Base-by-base conservation (phyloP, 2,329 filamentous ascomycete genomes). In the Diaporthe sp. region DNA sequence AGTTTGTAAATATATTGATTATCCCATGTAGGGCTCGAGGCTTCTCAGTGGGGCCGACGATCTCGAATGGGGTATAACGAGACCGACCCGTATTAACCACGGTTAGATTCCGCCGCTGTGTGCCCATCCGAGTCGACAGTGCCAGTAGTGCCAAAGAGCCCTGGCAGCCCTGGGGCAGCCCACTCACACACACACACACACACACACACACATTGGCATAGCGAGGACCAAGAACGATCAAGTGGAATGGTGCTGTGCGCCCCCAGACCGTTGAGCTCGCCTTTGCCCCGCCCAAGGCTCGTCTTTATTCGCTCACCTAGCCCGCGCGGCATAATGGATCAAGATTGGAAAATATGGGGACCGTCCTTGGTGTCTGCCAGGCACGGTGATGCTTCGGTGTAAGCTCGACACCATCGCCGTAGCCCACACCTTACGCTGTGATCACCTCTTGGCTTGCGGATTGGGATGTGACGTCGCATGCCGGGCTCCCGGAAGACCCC, bases 21-120 rank as follows among this genome's bases (percentile, higher is more conserved):
- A 25, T 54, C 50, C 50, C 25, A 54, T 54, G 57, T 9, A 60
- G 22, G 19, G 55, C 55, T 38, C 57, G n/a, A 40, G 30, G 35
- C 13, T 25, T 40, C 57, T 28, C 5, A 38, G 64, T 52, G 64
- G 64, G 42, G 38, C 33, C 64, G 45, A 28, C 33, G 64, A 40
- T 67, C 45, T 67, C n/a, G 28, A 38, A 67, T 38, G 45, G 64
- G 45, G 64, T 17, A 67, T 28, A 25, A 38, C 7, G 19, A 7
- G 38, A 25, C 33, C n/a, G n/a, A n/a, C 64, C 64, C 25, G 13
- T 52, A 38, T 67, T 7, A 22, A 22, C 33, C 10, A 52, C 45
- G 64, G 64, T 19, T 67, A 67, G 45, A 52, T 67, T 67, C 64
- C 64, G 64, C 64, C 64, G 64, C 45, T 40, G 45, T 30, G 25